Conservation (phyloP, 75 land plant genomes). For the Chamaecyparis obtusa region DNA sequence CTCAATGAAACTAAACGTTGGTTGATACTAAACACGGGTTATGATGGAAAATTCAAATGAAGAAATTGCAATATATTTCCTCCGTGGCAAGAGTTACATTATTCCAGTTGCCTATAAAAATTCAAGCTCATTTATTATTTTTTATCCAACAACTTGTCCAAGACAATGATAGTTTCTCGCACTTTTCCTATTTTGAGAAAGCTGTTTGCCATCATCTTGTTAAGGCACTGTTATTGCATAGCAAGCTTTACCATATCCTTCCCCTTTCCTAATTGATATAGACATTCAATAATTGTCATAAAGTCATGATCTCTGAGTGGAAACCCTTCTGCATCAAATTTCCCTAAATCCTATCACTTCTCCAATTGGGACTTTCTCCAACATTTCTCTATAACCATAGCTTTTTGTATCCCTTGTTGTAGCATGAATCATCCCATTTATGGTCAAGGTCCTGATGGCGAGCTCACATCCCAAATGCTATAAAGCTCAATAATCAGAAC, state of each 20-base stretch:
- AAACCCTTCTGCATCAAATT: slow-evolving; percentile 53
- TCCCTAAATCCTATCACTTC: slow-evolving; percentile 54
- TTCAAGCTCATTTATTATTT: background rate
- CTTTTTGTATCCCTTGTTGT: slow-evolving; percentile 37
- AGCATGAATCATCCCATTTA: slow-evolving; percentile 24
- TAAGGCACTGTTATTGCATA: slow-evolving; percentile 39
- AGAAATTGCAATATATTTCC: background rate
- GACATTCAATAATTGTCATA: slow-evolving; percentile 38
- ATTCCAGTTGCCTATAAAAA: slow-evolving; percentile 8
- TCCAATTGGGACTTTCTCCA: background rate
- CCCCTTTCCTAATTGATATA: slow-evolving; percentile 45
- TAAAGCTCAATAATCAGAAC: slow-evolving; percentile 51
- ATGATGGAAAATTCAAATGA: too few species aligned
- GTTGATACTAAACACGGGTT: too few species aligned
- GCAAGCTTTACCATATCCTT: slow-evolving; percentile 39
- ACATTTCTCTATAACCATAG: slow-evolving; percentile 56
- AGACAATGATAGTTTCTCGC: slow-evolving; percentile 18
- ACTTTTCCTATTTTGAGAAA: too few species aligned
- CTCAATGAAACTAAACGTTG: too few species aligned
- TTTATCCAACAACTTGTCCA: slow-evolving; percentile 29
- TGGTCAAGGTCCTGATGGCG: slow-evolving; percentile 44
- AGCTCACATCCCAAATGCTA: slow-evolving; percentile 43
- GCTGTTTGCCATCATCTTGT: background rate
- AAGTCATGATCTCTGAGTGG: slow-evolving; percentile 52
- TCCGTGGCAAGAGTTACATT: background rate